phyloP scores from a whole-genome alignment of 169 alveolate species.

The Cryptosporidium ryanae region DNA sequence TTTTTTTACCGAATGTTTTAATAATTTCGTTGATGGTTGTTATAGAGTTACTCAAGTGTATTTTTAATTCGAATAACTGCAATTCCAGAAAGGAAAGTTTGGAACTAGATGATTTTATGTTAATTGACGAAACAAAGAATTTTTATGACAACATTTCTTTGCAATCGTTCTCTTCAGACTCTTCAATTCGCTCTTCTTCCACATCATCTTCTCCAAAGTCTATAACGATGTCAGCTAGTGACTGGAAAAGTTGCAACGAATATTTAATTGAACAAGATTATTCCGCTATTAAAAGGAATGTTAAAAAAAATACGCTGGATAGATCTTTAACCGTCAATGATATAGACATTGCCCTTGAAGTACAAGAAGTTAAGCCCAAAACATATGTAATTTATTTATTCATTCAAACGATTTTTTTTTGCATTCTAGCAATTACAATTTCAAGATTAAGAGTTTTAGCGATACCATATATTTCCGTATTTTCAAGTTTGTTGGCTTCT shows the following conservation, averaged over 20 bases:
- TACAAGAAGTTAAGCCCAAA: background rate
- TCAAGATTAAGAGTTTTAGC: slow-evolving; percentile 72
- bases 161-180: background rate
- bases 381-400: slow-evolving; percentile 4
- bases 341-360: background rate
- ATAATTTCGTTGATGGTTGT: background rate
- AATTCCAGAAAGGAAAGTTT: background rate
- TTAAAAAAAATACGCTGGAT: background rate
- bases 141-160: background rate
- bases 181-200: slow-evolving; percentile 19
- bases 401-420: slow-evolving; percentile 26
- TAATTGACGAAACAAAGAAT: background rate
- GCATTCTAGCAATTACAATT: slow-evolving; percentile 24
- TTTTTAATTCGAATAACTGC: background rate
- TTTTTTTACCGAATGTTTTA: slow-evolving; percentile 22
- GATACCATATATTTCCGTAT: slow-evolving; percentile 56
- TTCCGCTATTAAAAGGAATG: background rate
- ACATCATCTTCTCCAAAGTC: slow-evolving; percentile 31
- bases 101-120: background rate
- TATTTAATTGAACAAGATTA: background rate
- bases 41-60: background rate
- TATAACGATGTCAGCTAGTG: background rate
- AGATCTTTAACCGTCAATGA: background rate
- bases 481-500: slow-evolving; percentile 47
- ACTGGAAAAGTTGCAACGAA: slow-evolving; percentile 23